Evolutionary conservation across 805 yeast genomes (phyloP).

Genomic region (Blastobotrys americana): DNA sequence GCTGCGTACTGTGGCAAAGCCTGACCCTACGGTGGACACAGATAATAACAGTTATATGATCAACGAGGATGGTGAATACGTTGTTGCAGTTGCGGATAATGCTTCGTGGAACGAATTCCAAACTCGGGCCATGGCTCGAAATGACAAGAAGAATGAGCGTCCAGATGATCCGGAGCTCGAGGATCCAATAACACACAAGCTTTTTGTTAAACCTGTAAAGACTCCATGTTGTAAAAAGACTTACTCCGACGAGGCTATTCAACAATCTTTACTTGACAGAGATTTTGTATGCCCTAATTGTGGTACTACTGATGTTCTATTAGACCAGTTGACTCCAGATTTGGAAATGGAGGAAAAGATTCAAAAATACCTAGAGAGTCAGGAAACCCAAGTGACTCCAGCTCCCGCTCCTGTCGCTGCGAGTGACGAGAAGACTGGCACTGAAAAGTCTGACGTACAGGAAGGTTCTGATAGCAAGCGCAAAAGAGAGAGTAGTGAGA

Average conservation of each 20-base stretch:
- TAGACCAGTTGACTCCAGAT: slow-evolving; percentile 65
- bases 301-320: slow-evolving; percentile 58
- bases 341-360: slow-evolving; percentile 51
- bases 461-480: slow-evolving; percentile 3
- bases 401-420: slow-evolving; percentile 1
- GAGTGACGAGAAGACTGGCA: background rate
- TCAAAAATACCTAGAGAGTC: slow-evolving; percentile 33
- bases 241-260: slow-evolving; percentile 56
- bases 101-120: slow-evolving; percentile 86
- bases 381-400: background rate
- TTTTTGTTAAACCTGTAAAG: slow-evolving; percentile 64
- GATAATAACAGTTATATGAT: slow-evolving; percentile 67
- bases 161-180: slow-evolving; percentile 55
- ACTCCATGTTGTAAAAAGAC: slow-evolving; percentile 71
- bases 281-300: slow-evolving; percentile 93
- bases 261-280: slow-evolving; percentile 59
- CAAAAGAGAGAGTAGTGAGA: slow-evolving; percentile 8
- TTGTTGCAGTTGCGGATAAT: slow-evolving; percentile 89
- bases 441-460: background rate
- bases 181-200: slow-evolving; percentile 62
- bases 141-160: slow-evolving; percentile 32
- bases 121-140: slow-evolving; percentile 44
- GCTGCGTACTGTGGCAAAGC: slow-evolving; percentile 77
- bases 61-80: slow-evolving; percentile 92
- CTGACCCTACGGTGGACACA: slow-evolving; percentile 31